A percentile compares a stretch with the other conserved stretches of the same genome.
phyloP scores from a whole-genome alignment of 176 grass and related monocot species.

The Eragrostis curvula region DNA sequence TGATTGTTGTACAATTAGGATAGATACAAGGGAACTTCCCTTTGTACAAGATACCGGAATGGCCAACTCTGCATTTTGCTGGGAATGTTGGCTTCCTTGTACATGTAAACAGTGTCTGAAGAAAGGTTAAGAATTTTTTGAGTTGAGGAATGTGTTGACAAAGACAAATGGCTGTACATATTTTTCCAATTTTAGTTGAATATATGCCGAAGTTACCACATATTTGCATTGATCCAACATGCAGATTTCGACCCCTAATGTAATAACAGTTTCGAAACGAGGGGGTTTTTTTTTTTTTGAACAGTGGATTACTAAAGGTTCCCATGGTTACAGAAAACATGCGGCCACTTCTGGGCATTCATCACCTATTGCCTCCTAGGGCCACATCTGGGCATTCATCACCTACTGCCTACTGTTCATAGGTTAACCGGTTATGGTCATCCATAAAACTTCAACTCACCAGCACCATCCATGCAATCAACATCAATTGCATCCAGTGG shows the following conservation, averaged over 20 bases:
- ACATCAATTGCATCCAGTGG: slow-evolving; percentile 1
- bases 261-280: neutral
- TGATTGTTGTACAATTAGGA: slow-evolving; percentile 38
- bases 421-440: neutral
- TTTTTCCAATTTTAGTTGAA: neutral
- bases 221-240: neutral
- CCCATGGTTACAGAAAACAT: neutral
- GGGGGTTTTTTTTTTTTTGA: no score
- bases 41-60: slow-evolving; percentile 15
- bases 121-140: neutral
- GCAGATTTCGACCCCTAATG: neutral
- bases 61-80: slow-evolving; percentile 34
- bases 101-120: slow-evolving; percentile 13
- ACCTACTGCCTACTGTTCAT: neutral
- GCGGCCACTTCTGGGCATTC: neutral
- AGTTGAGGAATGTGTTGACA: slow-evolving; percentile 1
- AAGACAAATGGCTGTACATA: neutral
- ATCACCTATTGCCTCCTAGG: no score
- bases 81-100: slow-evolving; percentile 33
- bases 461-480: neutral
- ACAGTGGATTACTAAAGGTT: no score
- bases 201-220: neutral
- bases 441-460: neutral
- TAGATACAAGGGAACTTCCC: slow-evolving; percentile 28
- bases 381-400: neutral